Conservation (phyloP, 2,329 filamentous ascomycete species). For the Aspergillus ochraceoroseus region DNA sequence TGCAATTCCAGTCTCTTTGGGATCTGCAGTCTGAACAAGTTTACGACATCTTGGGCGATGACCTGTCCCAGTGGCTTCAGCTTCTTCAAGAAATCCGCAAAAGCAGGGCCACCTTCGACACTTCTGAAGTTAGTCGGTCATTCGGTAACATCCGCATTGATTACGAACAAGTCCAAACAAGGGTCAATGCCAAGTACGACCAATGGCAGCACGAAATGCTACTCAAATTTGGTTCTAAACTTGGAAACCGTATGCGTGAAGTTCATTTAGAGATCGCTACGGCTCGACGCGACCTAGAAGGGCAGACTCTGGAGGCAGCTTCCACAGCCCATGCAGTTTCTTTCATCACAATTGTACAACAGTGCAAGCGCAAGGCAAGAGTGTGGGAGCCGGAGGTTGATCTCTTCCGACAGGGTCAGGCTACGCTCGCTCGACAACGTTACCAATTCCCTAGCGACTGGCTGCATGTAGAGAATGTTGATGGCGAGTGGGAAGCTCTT, state of each 20-base stretch:
- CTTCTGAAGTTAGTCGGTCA: slow-evolving; percentile 82
- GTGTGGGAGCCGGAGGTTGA: slow-evolving; percentile 94
- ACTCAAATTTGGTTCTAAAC: slow-evolving; percentile 82
- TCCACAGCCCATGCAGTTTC: slow-evolving; percentile 96
- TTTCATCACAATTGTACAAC: slow-evolving; percentile 97
- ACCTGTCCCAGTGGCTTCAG: slow-evolving; percentile 88
- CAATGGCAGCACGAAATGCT: slow-evolving; percentile 99
- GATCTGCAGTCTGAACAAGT: slow-evolving; percentile 95
- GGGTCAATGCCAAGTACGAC: slow-evolving; percentile 98
- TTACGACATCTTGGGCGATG: slow-evolving; percentile 84
- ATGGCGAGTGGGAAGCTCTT: slow-evolving; percentile 89
- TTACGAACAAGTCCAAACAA: slow-evolving; percentile 97
- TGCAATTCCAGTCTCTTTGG: slow-evolving; percentile 98
- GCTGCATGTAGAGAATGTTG: slow-evolving; percentile 93
- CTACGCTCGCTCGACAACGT: slow-evolving; percentile 80
- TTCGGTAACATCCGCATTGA: slow-evolving; percentile 95
- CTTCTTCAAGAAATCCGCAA: slow-evolving; percentile 95
- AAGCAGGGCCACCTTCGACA: slow-evolving; percentile 93
- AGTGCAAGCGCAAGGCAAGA: slow-evolving; percentile 89
- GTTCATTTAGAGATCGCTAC: slow-evolving; percentile 88
- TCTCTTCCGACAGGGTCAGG: slow-evolving; percentile 91
- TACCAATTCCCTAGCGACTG: slow-evolving; percentile 93
- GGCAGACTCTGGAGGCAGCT: slow-evolving; percentile 84
- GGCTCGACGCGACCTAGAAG: slow-evolving; percentile 82
- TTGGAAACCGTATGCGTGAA: slow-evolving; percentile 86